Evolutionary conservation across 108 stramenopile species (phyloP), one percentile per base, ranked within the genome.

Genomic region (Cyclotella atomus): DNA sequence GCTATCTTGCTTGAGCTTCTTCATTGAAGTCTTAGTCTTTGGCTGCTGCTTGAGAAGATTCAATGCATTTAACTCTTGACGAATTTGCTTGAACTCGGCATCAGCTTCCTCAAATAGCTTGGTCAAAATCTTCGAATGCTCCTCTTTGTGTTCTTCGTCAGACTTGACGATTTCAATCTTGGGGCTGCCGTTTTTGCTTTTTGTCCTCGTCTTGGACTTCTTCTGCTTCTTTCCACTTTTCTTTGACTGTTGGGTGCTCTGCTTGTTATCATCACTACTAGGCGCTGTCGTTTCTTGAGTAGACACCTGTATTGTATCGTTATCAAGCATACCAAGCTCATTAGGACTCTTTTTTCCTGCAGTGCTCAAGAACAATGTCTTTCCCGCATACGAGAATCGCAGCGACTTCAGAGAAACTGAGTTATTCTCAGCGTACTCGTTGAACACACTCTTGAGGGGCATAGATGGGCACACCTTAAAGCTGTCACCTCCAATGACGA

Each of bases 1-100:
- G 30, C 24, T 21, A 21, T 5, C 43, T 46, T 20, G 23, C 1
- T 5, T 25, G 9, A 30, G 6, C 21, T 9, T 21, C 43, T 24
- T 28, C 4, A 15, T 46, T 5, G 4, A 7, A 4, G 8, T 46
- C 43, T 46, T 65, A 19, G 23, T 16, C 28, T 46, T 65, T 45
- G 63, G 28, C 43, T 65, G 38, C 24, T 44, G 43, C 24, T 43
- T 38, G 9, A 43, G 20, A 23, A 65, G 21, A 15, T 15, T 28
- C 5, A 65, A 21, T 46, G 35, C 63, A 46, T 65, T 46, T 21
- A 65, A 30, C 8, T 46, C 12, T 8, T 65, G 63, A 17, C 63
- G 38, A 28, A 65, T 65, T 65, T 65, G 15, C 28, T 65, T 65
- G n/a, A 65, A 65, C n/a, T 44, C 33, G 2, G 63, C 44, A 12